phyloP scores from a whole-genome alignment of 2,329 filamentous ascomycete genomes.

The Arthroderma uncinatum region DNA sequence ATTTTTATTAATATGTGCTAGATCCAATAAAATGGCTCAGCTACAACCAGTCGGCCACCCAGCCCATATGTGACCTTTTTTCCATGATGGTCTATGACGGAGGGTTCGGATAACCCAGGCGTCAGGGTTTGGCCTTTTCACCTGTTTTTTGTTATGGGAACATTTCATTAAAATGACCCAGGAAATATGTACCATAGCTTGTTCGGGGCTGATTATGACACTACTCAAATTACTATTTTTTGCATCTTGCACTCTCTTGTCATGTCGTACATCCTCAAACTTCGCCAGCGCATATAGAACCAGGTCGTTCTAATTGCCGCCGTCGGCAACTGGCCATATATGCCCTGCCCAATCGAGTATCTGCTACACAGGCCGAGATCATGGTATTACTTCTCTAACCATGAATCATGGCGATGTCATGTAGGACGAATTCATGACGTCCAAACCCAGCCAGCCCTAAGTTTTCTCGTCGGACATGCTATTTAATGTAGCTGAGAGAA shows the following conservation, averaged over 20 bases:
- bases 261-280: neutral
- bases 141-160: neutral
- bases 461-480: too few relatives aligned
- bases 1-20: neutral
- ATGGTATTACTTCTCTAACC: too few relatives aligned
- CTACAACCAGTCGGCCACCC: neutral
- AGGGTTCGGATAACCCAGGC: too few relatives aligned
- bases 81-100: neutral
- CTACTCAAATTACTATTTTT: neutral
- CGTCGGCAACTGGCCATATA: too few relatives aligned
- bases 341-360: neutral
- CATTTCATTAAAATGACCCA: neutral
- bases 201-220: neutral
- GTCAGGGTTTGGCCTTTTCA: neutral
- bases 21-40: neutral
- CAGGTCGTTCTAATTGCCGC: neutral
- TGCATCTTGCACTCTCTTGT: neutral
- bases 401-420: too few relatives aligned
- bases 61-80: neutral
- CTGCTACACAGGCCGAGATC: too few relatives aligned
- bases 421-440: too few relatives aligned
- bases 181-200: neutral
- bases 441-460: too few relatives aligned
- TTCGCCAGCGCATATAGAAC: neutral
- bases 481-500: too few relatives aligned